A percentile compares a stretch with the other conserved stretches of the same genome.
These are phyloP conservation scores for Triangularia verruculosa DNA, from an alignment of 2,329 filamentous ascomycete species.

Conservation along the genomic window DNA sequence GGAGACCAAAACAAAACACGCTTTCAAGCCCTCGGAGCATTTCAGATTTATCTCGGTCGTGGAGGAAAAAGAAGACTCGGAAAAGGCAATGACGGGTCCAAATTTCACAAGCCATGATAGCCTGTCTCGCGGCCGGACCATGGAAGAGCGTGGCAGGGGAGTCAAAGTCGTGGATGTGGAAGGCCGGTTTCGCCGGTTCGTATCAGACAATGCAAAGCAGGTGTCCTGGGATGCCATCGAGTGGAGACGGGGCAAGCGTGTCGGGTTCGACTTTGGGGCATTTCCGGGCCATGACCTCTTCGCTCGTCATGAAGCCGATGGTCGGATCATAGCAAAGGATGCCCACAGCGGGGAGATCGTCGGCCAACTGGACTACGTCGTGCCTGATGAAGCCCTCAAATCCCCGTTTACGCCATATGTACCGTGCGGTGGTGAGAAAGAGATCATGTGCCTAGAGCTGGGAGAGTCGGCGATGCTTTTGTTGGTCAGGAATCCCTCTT, in stretches of 20 bases:
- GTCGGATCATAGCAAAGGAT: constrained; percentile 25
- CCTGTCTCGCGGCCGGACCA: constrained; percentile 15
- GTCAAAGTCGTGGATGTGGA: constrained; percentile 24
- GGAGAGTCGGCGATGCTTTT: constrained; percentile 28
- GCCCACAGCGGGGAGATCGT: constrained; percentile 28
- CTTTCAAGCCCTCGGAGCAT: constrained; percentile 17
- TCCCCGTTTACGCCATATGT: constrained; percentile 9
- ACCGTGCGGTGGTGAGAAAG: constrained; percentile 22
- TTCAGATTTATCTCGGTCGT: constrained; percentile 23
- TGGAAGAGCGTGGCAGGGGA: constrained; percentile 23
- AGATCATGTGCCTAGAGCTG: constrained; percentile 28
- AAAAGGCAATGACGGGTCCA: background rate
- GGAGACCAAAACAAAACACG: constrained; percentile 17
- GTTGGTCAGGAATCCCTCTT: constrained; percentile 12
- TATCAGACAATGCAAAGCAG: constrained; percentile 15
- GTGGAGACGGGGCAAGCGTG: constrained; percentile 12
- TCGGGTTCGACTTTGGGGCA: constrained; percentile 22
- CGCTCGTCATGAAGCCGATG: constrained; percentile 22
- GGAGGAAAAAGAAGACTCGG: background rate
- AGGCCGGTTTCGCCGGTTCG: constrained; percentile 26
- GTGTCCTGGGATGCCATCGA: constrained; percentile 24
- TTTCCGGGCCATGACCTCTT: constrained; percentile 21
- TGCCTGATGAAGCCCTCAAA: background rate
- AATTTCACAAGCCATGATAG: background rate
- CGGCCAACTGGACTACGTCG: constrained; percentile 27